Base-by-base conservation (phyloP, 2,329 filamentous ascomycete genomes). In the Parastagonospora avenae region DNA sequence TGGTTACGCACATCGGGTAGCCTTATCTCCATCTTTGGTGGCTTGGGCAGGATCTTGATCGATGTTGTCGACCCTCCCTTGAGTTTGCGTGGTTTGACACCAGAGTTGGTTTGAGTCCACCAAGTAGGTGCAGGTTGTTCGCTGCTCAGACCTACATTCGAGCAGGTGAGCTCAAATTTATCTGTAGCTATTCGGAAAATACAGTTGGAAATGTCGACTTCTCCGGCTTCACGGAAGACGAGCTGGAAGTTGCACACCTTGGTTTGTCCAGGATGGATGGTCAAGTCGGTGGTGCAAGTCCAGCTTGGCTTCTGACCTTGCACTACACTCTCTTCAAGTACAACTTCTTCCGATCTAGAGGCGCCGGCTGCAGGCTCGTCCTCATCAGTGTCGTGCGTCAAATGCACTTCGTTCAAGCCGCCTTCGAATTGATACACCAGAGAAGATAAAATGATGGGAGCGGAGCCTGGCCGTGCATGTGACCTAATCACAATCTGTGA, bases 1-100 rank as follows among this genome's bases (percentile, higher is more conserved):
- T 92, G 87, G 10, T 85, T 81, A 49, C 82, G 78, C 7, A 87
- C 74, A 35, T 85, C 81, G 2, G 83, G 78, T 8, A 91, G 76
- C 24, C 78, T 82, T 39, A 99, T 84, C 61, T 91, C 86, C 77
- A 99, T 85, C 74, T 97, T 97, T 0, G 94, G 94, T 27, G 93
- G 94, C 59, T 95, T 90, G 1, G 94, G 93, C 46, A 92, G 80
- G 19, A 99, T 86, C 48, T 85, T 87, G 48, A 96, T 83, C 2
- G 77, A 76, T 30, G 83, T 77, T 1, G 79, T 77, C 48, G 62
- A 63, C 2, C 64, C 58, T 27, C 66, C 61, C 37, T 65, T 68
- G 15, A 74, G 38, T 36, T 64, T 67, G 31, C 68, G 63, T 31
- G 66, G 48, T 35, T 63, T 72, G 37, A 68, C 48, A 10, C 54